Conservation (phyloP, 257 asterid species). For the Solanum appendiculatum region DNA sequence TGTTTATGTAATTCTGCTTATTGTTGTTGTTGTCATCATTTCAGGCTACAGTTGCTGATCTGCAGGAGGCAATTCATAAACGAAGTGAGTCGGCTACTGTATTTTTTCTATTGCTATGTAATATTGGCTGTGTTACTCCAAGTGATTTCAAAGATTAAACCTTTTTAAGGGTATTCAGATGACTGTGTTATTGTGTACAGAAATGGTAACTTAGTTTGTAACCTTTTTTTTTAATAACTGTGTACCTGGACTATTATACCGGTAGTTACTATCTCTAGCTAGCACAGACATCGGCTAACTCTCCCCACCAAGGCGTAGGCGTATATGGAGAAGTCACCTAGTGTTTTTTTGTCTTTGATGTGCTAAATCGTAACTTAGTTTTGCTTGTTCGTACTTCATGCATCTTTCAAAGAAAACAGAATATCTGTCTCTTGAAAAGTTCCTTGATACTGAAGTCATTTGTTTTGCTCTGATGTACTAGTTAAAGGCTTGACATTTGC, state of each 20-base stretch:
- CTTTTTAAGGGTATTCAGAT: background rate
- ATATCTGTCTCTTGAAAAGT: background rate
- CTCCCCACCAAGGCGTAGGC: background rate
- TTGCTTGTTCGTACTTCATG: background rate
- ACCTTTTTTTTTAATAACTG: background rate
- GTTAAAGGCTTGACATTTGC: background rate
- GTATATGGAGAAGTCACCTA: background rate
- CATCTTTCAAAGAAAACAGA: background rate
- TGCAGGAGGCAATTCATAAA: constrained; percentile 82
- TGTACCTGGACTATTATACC: background rate
- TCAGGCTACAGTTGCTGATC: constrained; percentile 91
- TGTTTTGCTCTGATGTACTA: background rate
- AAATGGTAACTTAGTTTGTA: background rate
- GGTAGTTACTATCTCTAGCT: background rate
- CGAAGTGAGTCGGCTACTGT: constrained; percentile 45
- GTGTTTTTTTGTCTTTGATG: background rate
- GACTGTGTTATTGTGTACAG: background rate
- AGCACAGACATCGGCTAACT: background rate
- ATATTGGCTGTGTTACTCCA: background rate
- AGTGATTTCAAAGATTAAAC: background rate
- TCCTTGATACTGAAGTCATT: background rate
- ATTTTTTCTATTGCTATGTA: background rate
- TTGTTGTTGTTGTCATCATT: constrained; percentile 3
- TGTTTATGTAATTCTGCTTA: background rate
- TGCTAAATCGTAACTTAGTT: background rate